A percentile compares a stretch with the other conserved stretches of the same genome.
These are phyloP conservation scores for Escovopsis sp. DNA, from an alignment of 2,329 filamentous ascomycete species.

Conservation along the genomic window DNA sequence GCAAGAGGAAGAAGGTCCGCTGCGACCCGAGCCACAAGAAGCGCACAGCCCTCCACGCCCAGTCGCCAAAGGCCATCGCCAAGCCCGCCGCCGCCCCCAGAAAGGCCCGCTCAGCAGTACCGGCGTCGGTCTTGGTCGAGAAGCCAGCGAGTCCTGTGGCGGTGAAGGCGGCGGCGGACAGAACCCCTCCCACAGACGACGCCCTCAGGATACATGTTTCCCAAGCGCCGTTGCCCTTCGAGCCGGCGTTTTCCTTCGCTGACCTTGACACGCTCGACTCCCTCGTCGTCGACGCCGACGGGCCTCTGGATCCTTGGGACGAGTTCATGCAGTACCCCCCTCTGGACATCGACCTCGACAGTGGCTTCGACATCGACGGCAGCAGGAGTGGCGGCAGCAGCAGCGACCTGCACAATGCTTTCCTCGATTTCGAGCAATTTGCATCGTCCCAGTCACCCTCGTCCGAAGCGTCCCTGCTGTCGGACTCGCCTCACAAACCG, in stretches of 20 bases:
- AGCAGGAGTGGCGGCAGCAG: no score
- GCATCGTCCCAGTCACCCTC: conserved; percentile 23
- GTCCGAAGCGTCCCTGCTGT: conserved; percentile 12
- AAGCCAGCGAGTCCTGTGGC: no score
- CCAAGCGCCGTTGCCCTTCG: conserved; percentile 5
- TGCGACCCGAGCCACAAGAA: conserved; percentile 46
- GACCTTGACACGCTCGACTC: conserved; percentile 9
- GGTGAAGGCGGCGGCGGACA: conserved; percentile 7
- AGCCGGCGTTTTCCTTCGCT: conserved; percentile 10
- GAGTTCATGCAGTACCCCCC: conserved; percentile 31
- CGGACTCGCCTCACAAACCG: conserved; percentile 11
- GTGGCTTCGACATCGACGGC: no score
- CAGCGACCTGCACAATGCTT: no score
- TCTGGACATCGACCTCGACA: conserved; percentile 19
- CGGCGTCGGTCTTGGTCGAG: no score
- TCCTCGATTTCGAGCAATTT: conserved; percentile 26
- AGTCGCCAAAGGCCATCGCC: conserved; percentile 3
- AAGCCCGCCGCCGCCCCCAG: conserved; percentile 23
- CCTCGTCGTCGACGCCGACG: conserved; percentile 1
- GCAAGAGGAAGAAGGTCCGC: conserved; percentile 46
- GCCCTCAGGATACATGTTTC: conserved; percentile 1
- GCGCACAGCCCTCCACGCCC: conserved; percentile 19
- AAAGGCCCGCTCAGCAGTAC: conserved; percentile 23
- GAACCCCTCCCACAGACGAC: conserved; percentile 1
- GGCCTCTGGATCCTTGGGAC: conserved; percentile 23